Conservation (phyloP, 1,139 yeast species). For the Geotrichum cucujoidarum region DNA sequence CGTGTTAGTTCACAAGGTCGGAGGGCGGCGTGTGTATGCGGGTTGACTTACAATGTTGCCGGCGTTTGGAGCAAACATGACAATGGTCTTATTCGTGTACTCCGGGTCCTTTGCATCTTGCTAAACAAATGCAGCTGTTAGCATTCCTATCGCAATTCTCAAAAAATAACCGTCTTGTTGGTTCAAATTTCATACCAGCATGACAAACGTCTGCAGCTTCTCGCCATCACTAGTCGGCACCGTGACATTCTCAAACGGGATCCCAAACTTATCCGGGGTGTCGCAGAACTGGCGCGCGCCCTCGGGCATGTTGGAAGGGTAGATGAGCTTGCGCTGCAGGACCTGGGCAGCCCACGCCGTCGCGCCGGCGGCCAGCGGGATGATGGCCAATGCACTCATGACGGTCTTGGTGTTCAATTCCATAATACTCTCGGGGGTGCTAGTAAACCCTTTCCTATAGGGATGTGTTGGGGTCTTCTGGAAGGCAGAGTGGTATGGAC, state of each 20-base stretch:
- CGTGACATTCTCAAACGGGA: slow-evolving; percentile 61
- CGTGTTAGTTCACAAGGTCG: not conserved
- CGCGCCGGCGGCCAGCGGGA: slow-evolving; percentile 40
- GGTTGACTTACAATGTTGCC: slow-evolving; percentile 58
- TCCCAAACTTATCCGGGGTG: slow-evolving; percentile 66
- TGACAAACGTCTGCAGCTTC: slow-evolving; percentile 46
- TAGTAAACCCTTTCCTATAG: too few relatives aligned
- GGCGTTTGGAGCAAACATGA: slow-evolving; percentile 87
- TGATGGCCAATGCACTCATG: slow-evolving; percentile 27
- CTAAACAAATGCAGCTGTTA: slow-evolving; percentile 16
- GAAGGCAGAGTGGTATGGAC: not conserved
- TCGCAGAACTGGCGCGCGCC: slow-evolving; percentile 67
- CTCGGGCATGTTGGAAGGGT: slow-evolving; percentile 76
- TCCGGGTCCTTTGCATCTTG: slow-evolving; percentile 44
- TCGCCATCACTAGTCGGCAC: slow-evolving; percentile 67
- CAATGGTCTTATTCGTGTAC: slow-evolving; percentile 61
- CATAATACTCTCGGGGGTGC: not conserved
- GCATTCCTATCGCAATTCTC: too few relatives aligned
- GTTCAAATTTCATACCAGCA: slow-evolving; percentile 26
- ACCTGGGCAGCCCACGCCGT: slow-evolving; percentile 49
- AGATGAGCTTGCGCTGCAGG: slow-evolving; percentile 66
- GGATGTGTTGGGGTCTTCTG: too few relatives aligned
- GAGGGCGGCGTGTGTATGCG: too few relatives aligned
- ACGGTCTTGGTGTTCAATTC: slow-evolving; percentile 2
- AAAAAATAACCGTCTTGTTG: not conserved